Conservation (phyloP, 192 early-diverging fungal genomes). For the Powellomyces hirtus region DNA sequence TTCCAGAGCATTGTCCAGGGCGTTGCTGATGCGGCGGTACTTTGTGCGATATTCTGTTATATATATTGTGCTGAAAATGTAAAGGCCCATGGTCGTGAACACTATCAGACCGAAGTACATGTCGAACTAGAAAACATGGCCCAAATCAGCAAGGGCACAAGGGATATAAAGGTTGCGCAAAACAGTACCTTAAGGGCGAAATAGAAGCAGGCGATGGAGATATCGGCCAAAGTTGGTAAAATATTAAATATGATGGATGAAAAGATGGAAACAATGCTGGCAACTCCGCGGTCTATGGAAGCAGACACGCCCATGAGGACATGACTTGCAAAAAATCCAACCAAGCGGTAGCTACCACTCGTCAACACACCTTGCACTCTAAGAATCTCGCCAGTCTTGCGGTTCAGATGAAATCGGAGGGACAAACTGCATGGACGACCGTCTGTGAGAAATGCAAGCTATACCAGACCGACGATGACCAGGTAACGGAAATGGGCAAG, state of each 20-base stretch:
- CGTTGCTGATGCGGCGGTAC: constrained; percentile 76
- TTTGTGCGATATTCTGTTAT: constrained; percentile 73
- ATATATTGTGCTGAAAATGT: constrained; percentile 73
- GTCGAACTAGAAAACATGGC: constrained; percentile 49
- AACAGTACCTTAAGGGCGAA: constrained; percentile 14
- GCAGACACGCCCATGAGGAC: too few relatives aligned
- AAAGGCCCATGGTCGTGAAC: constrained; percentile 82
- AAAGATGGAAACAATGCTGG: constrained; percentile 55
- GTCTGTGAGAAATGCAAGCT: too few relatives aligned
- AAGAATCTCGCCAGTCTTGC: constrained; percentile 93
- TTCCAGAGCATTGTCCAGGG: constrained; percentile 82
- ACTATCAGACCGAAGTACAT: constrained; percentile 80
- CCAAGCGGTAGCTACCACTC: too few relatives aligned
- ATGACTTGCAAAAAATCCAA: too few relatives aligned
- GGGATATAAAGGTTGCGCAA: neutral
- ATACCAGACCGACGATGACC: too few relatives aligned
- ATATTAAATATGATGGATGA: constrained; percentile 26
- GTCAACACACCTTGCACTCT: constrained; percentile 60
- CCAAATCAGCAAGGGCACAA: neutral
- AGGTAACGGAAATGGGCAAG: too few relatives aligned
- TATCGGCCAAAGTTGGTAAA: constrained; percentile 23
- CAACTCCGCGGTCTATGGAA: constrained; percentile 50
- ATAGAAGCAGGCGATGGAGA: constrained; percentile 26
- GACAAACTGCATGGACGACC: constrained; percentile 56
- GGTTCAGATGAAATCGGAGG: constrained; percentile 88